A percentile compares a stretch with the other conserved stretches of the same genome.
phyloP scores from a whole-genome alignment of 768 basidiomycete genomes.

The Lactarius vividus region DNA sequence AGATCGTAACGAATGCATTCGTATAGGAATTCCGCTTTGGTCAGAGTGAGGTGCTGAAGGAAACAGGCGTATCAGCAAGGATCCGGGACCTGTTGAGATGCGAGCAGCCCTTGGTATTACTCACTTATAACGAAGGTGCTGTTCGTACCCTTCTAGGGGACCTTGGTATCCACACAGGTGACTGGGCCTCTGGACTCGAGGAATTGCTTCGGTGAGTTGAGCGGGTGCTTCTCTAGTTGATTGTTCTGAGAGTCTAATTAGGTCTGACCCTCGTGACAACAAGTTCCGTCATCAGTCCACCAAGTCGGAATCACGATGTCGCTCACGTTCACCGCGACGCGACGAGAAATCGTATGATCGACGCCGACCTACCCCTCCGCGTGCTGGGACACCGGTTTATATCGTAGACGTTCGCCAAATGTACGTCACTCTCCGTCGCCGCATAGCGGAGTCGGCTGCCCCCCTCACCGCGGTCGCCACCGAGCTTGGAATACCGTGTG shows the following conservation, averaged over 20 bases:
- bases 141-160: constrained; percentile 5
- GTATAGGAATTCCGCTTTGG: constrained; percentile 19
- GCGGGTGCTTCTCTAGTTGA: background rate
- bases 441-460: constrained; percentile 10
- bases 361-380: constrained; percentile 19
- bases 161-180: constrained; percentile 11
- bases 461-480: constrained; percentile 11
- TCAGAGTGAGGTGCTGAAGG: constrained; percentile 17
- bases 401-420: constrained; percentile 24
- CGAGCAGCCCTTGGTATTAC: constrained; percentile 15
- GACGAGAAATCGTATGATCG: background rate
- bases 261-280: constrained; percentile 3
- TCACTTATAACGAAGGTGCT: constrained; percentile 18
- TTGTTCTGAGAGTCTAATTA: background rate
- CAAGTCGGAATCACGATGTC: constrained; percentile 8
- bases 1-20: background rate
- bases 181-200: constrained; percentile 14
- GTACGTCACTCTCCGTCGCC: constrained; percentile 22
- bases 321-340: constrained; percentile 25
- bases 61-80: constrained; percentile 4
- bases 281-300: background rate
- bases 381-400: background rate
- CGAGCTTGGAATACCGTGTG: constrained; percentile 16
- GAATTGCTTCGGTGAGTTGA: constrained; percentile 18
- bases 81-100: constrained; percentile 13